Base-by-base conservation (phyloP, 352 stramenopile species). In the Globisporangium mamillatum region DNA sequence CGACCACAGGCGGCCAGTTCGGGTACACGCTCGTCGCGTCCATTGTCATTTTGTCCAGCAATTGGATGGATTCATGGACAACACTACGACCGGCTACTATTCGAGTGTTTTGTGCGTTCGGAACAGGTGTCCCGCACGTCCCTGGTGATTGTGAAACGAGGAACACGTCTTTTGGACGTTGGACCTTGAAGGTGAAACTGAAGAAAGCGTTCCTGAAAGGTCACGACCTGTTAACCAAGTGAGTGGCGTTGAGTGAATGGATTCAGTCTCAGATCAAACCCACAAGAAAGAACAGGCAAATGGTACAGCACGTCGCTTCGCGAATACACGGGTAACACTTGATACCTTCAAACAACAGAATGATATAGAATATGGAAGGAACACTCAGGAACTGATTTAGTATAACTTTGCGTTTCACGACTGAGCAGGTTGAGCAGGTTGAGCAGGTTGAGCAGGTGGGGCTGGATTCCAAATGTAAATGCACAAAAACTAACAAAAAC, bases 21-120 rank as follows among this genome's bases (percentile, higher is more conserved):
- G 85, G 75, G 65, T 89, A 91, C 55, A 81, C 70, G 16, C 63
- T 38, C 32, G 78, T 84, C 18, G 81, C 83, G 44, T 93, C 79
- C 85, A 93, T 92, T 63, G 14, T 25, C 18, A 29, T 59, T 34
- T 59, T 34, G 24, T 22, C 53, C 60, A 46, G 68, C 57, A 62
- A 29, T 48, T 61, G 56, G 27, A 32, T 25, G 53, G 44, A 52
- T 52, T 52, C 18, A 22, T 52, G 44, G 44, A 50, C 16, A 14
- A 50, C 44, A 22, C 8, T 0, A 4, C 18, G 2, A 52, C 18
- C 0, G 44, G 44, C 44, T 52, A 52, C 18, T 52, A 52, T 52
- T 52, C 2, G 44, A 24, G 18, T 24, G 6, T 8, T 2, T 52
- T 2, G 2, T 22, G 4, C 7, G 16, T 50, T 52, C n/a, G 50